Evolutionary conservation across 208 protist genomes (phyloP), one percentile per base, ranked within the genome.

Genomic region (Leishmania turanica): DNA sequence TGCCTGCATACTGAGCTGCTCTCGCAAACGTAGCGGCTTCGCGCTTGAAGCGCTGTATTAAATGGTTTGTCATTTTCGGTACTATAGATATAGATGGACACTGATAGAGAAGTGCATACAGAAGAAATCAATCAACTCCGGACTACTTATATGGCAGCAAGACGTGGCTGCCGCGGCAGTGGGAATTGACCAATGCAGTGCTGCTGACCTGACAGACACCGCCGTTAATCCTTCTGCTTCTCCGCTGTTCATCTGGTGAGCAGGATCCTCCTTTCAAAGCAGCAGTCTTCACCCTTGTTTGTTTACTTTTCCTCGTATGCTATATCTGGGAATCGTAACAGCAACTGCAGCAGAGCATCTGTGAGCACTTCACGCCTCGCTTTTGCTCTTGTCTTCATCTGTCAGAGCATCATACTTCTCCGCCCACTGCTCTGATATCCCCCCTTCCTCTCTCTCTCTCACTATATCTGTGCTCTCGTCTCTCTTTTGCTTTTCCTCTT

Each of bases 1-100:
- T 64, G n/a, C 74, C 45, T 34, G 45, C 37, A 73, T 21, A 54
- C 69, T 73, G 69, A 37, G 19, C 40, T 31, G 69, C 69, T 73
- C 69, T 51, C 24, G 45, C 40, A 53, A 73, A 54, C 42, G 45
- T 73, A 73, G 8, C 17, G 11, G 40, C n/a, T 73, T 31, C 27
- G 40, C 34, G 69, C 69, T 9, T 51, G 40, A 54, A 3, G 69
- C 47, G 69, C 40, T 54, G 69, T 27, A 31, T 53, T 53, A 37
- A 27, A 24, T 73, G n/a, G 1, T 24, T 62, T 42, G 64, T 60
- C 24, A 51, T n/a, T 76, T 45, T 62, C 34, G 31, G 47, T 76
- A n/a, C 34, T 42, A 62, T 51, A 51, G 69, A 73, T 73, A 53
- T 51, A 51, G 40, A 73, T 53, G 27, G 27, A 15, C 13, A 73